Evolutionary conservation across 2,329 filamentous ascomycete genomes (phyloP).

Genomic region (Phialophora macrospora): DNA sequence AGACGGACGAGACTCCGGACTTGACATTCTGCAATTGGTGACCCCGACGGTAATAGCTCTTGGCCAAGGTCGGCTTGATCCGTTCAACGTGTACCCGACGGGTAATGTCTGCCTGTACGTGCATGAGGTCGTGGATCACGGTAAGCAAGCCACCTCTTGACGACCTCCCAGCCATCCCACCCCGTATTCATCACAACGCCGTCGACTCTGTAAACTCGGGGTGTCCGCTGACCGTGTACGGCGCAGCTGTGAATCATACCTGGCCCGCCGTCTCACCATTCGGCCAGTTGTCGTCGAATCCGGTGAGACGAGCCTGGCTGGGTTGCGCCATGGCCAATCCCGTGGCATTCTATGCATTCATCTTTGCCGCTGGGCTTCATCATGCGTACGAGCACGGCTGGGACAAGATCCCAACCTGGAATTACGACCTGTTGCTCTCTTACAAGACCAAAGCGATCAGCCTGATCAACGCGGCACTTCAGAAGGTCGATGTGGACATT

Average conservation of each 20-base stretch:
- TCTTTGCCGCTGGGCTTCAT: constrained; percentile 13
- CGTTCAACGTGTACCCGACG: constrained; percentile 12
- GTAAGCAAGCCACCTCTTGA: constrained; percentile 1
- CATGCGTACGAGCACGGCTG: constrained; percentile 9
- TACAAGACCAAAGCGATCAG: constrained; percentile 14
- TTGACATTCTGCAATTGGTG: not conserved
- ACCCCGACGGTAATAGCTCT: not conserved
- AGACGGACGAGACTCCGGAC: not conserved
- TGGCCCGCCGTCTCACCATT: constrained; percentile 10
- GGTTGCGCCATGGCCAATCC: not conserved
- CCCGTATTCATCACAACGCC: not conserved
- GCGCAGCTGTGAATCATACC: constrained; percentile 5
- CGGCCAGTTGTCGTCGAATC: not conserved
- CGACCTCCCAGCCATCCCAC: not conserved
- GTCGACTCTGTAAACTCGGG: not conserved
- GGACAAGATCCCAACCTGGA: not conserved
- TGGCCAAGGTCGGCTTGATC: constrained; percentile 14
- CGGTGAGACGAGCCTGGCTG: constrained; percentile 7
- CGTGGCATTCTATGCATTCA: constrained; percentile 10
- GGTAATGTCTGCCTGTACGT: not conserved
- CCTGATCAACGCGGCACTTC: constrained; percentile 8
- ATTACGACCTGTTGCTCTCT: constrained; percentile 5
- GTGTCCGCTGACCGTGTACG: not conserved
- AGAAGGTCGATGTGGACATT: not conserved
- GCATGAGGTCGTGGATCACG: constrained; percentile 14